Conservation (phyloP, 306 rosid genomes). For the Casuarina glauca region DNA sequence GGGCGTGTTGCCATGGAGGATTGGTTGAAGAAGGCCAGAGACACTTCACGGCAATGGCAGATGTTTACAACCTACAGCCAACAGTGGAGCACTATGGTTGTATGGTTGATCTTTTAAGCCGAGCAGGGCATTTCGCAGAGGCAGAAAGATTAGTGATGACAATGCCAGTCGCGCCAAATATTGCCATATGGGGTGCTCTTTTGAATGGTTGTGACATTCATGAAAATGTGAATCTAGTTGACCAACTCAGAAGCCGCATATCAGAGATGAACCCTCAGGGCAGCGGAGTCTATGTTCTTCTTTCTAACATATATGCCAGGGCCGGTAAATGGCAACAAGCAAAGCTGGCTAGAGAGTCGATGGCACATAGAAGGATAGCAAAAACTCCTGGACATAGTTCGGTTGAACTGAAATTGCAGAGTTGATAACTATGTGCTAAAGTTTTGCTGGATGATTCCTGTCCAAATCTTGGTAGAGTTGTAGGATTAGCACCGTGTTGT, state of each 20-base stretch:
- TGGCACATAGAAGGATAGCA: conserved; percentile 45
- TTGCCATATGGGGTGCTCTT: conserved; percentile 67
- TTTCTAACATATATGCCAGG: conserved; percentile 73
- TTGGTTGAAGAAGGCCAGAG: conserved; percentile 59
- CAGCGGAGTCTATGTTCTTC: conserved; percentile 66
- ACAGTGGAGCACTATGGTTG: conserved; percentile 77
- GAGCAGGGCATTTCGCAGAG: conserved; percentile 65
- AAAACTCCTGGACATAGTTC: conserved; percentile 68
- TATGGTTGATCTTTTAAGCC: conserved; percentile 76
- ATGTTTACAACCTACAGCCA: conserved; percentile 49
- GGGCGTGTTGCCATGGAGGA: conserved; percentile 71
- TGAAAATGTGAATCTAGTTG: conserved; percentile 59
- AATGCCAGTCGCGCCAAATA: conserved; percentile 53
- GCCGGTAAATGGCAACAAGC: conserved; percentile 74
- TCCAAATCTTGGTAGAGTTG: background rate
- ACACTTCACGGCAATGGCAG: conserved; percentile 55
- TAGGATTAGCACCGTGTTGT: no score
- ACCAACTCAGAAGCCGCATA: conserved; percentile 42
- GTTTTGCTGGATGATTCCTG: background rate
- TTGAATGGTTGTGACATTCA: conserved; percentile 79
- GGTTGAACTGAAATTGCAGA: conserved; percentile 50
- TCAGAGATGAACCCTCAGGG: conserved; percentile 45
- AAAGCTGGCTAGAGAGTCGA: conserved; percentile 50
- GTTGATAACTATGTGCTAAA: background rate
- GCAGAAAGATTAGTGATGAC: conserved; percentile 50